Percentiles rank a stretch among this genome's conserved stretches.
Conservation (phyloP, 495 filamentous ascomycete species). For the Aspergillus sclerotioniger region DNA sequence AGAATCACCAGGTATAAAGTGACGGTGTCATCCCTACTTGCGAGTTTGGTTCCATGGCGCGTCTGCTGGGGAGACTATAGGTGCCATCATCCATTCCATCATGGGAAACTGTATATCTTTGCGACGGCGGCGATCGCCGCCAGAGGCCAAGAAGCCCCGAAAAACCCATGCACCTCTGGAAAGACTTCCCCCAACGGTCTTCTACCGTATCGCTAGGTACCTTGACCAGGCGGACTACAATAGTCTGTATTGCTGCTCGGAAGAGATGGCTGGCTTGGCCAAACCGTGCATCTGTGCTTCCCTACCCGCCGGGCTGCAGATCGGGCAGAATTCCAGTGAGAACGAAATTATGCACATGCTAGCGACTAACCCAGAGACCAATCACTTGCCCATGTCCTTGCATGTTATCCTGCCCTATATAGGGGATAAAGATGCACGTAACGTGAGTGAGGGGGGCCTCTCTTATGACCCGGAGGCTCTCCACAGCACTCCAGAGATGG, state of each 20-base stretch:
- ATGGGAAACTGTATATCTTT: no score
- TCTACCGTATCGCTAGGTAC: background rate
- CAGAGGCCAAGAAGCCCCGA: background rate
- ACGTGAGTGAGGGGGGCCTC: background rate
- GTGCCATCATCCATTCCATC: no score
- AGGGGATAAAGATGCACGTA: background rate
- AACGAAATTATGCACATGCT: background rate
- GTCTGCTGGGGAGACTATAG: no score
- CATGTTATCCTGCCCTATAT: background rate
- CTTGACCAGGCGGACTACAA: background rate
- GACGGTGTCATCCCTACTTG: no score
- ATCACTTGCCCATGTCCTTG: background rate
- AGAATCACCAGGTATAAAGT: no score
- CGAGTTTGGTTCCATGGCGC: no score
- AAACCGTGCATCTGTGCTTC: background rate
- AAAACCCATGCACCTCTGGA: background rate
- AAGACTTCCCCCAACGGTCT: background rate
- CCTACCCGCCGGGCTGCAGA: background rate
- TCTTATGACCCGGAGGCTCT: background rate
- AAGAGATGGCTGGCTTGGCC: background rate
- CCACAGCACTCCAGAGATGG: background rate
- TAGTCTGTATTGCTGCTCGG: background rate
- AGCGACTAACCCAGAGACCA: background rate
- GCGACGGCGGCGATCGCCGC: no score
- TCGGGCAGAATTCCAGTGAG: background rate